Percentiles rank a stretch among this genome's conserved stretches.
phyloP scores from a whole-genome alignment of 2,329 filamentous ascomycete species.

The Thermothelomyces thermophilus region DNA sequence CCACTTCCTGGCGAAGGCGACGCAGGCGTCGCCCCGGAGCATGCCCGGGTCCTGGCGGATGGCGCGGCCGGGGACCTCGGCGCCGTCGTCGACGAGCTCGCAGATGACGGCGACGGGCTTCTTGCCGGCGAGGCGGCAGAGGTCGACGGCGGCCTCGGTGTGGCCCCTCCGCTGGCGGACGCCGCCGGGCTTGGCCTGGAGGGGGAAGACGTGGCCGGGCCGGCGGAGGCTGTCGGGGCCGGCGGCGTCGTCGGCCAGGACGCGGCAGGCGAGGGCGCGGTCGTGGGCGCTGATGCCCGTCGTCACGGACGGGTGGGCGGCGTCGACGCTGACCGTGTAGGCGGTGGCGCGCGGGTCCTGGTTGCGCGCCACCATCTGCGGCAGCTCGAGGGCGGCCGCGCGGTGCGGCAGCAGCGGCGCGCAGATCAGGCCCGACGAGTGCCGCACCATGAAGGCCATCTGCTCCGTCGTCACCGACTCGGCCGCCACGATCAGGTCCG shows the following conservation, averaged over 20 bases:
- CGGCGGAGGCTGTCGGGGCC: constrained; percentile 61
- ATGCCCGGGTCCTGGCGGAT: constrained; percentile 67
- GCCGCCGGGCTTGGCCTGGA: constrained; percentile 72
- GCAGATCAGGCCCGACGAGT: constrained; percentile 88
- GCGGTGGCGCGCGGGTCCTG: constrained; percentile 86
- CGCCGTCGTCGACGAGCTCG: constrained; percentile 84
- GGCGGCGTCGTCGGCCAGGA: constrained; percentile 61
- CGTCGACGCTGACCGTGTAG: constrained; percentile 87
- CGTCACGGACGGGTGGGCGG: constrained; percentile 62
- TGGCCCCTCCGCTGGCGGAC: constrained; percentile 76
- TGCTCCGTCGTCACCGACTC: constrained; percentile 76
- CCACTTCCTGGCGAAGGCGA: constrained; percentile 82
- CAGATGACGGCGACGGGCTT: constrained; percentile 73
- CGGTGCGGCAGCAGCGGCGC: constrained; percentile 68
- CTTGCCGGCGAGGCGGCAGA: constrained; percentile 80
- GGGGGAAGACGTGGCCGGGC: constrained; percentile 84
- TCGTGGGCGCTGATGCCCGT: constrained; percentile 91
- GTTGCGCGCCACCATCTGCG: constrained; percentile 73
- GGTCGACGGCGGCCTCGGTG: constrained; percentile 88
- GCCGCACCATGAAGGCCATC: constrained; percentile 92
- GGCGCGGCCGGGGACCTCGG: constrained; percentile 60
- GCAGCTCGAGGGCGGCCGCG: constrained; percentile 66
- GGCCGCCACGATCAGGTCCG: constrained; percentile 93
- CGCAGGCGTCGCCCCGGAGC: constrained; percentile 83
- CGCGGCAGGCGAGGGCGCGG: constrained; percentile 71